phyloP scores from a whole-genome alignment of 345 rosid species.

The Citrus glauca region DNA sequence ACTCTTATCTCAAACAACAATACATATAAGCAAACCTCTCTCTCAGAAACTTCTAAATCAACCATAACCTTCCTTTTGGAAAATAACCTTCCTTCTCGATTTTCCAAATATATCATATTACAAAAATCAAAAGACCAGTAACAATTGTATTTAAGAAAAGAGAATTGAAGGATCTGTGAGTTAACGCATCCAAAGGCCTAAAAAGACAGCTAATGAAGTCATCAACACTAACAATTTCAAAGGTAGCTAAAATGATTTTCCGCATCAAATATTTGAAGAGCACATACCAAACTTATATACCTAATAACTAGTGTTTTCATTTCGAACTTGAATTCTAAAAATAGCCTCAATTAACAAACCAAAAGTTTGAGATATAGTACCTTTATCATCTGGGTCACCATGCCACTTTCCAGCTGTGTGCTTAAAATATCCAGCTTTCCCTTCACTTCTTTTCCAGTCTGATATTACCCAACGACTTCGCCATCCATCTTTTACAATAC shows the following conservation, averaged over 20 bases:
- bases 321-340: background rate
- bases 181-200: no score
- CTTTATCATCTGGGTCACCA: conserved; percentile 39
- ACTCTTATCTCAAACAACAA: background rate
- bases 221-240: background rate
- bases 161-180: background rate
- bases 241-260: background rate
- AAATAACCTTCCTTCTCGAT: no score
- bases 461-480: conserved; percentile 40
- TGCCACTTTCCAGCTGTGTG: conserved; percentile 36
- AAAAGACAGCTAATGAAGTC: background rate
- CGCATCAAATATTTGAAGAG: background rate
- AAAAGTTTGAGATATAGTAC: background rate
- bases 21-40: background rate
- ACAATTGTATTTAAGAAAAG: background rate
- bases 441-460: conserved; percentile 37
- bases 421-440: conserved; percentile 36
- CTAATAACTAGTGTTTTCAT: background rate
- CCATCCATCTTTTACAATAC: conserved; percentile 37
- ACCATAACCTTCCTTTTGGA: no score
- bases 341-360: background rate
- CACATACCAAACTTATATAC: background rate
- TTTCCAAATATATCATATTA: background rate
- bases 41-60: background rate
- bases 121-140: background rate